These are phyloP conservation scores for Pisolithus microcarpus DNA, from an alignment of 768 basidiomycete genomes.

Conservation along the genomic window DNA sequence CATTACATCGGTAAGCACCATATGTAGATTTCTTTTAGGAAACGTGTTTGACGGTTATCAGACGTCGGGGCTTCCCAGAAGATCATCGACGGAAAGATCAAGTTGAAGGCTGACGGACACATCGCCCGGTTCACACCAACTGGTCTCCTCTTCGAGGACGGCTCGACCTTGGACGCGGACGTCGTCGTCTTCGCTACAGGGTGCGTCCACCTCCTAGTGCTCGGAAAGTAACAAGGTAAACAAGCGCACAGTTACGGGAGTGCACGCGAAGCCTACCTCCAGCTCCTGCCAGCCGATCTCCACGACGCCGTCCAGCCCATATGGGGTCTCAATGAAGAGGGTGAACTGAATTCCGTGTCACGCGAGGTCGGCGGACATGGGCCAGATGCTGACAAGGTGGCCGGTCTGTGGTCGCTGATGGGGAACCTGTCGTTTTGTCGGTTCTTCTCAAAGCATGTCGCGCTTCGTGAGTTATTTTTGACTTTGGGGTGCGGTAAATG, in stretches of 20 bases:
- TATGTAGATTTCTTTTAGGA: not conserved
- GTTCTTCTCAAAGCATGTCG: slow-evolving; percentile 62
- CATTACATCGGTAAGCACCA: slow-evolving; percentile 49
- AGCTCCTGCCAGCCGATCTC: slow-evolving; percentile 1
- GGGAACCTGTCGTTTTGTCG: slow-evolving; percentile 57
- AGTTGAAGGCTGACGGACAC: slow-evolving; percentile 54
- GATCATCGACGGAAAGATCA: slow-evolving; percentile 63
- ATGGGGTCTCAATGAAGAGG: slow-evolving; percentile 19
- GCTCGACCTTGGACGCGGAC: slow-evolving; percentile 41
- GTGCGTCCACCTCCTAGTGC: slow-evolving; percentile 19
- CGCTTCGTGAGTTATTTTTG: slow-evolving; percentile 44
- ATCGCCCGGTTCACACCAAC: slow-evolving; percentile 38
- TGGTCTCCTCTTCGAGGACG: slow-evolving; percentile 44
- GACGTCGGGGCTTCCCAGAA: slow-evolving; percentile 54
- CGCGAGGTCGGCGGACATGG: slow-evolving; percentile 41
- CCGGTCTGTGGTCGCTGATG: slow-evolving; percentile 48
- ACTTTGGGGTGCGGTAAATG: not conserved
- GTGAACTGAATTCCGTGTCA: slow-evolving; percentile 25
- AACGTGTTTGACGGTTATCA: slow-evolving; percentile 9
- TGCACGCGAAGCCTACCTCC: slow-evolving; percentile 2
- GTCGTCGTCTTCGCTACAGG: slow-evolving; percentile 59
- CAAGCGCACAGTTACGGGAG: slow-evolving; percentile 3
- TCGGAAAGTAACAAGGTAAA: not conserved
- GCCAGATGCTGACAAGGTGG: slow-evolving; percentile 9
- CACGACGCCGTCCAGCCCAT: slow-evolving; percentile 9